Conservation (phyloP, 2,329 filamentous ascomycete genomes). For the Aureobasidium vineae region DNA sequence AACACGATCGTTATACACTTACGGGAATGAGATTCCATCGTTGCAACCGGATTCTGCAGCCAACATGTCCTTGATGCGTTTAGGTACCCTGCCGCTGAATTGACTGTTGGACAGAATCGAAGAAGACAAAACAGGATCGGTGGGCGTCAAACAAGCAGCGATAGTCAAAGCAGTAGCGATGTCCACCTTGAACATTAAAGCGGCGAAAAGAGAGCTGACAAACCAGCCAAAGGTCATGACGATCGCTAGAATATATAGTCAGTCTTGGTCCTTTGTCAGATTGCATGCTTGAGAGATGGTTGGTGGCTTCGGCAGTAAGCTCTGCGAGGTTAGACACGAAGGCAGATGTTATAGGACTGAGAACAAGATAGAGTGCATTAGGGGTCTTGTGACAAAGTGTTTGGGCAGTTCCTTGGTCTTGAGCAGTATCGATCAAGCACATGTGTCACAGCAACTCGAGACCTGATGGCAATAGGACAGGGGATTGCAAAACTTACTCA, state of each 20-base stretch:
- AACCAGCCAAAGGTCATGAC: slow-evolving; percentile 54
- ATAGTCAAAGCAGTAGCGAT: slow-evolving; percentile 51
- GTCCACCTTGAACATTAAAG: slow-evolving; percentile 48
- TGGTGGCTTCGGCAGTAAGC: background rate
- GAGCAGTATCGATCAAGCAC: background rate
- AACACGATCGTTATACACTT: background rate
- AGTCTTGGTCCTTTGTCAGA: background rate
- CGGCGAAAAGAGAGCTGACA: slow-evolving; percentile 49
- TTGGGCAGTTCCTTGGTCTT: background rate
- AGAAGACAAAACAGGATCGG: slow-evolving; percentile 57
- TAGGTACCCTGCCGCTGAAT: slow-evolving; percentile 54
- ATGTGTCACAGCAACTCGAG: background rate
- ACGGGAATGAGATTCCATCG: slow-evolving; percentile 55
- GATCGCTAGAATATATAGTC: slow-evolving; percentile 39
- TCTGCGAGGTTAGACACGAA: background rate
- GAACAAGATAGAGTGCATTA: background rate
- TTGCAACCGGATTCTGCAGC: slow-evolving; percentile 57
- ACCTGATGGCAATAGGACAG: background rate
- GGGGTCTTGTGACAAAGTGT: background rate
- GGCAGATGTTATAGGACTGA: background rate
- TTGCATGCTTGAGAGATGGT: background rate
- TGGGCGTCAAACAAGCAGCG: slow-evolving; percentile 56
- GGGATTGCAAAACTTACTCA: slow-evolving; percentile 32
- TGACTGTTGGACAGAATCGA: slow-evolving; percentile 54
- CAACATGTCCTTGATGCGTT: slow-evolving; percentile 52